Evolutionary conservation across 2,329 filamentous ascomycete genomes (phyloP).

Genomic region (Verticillium zaregamsianum): DNA sequence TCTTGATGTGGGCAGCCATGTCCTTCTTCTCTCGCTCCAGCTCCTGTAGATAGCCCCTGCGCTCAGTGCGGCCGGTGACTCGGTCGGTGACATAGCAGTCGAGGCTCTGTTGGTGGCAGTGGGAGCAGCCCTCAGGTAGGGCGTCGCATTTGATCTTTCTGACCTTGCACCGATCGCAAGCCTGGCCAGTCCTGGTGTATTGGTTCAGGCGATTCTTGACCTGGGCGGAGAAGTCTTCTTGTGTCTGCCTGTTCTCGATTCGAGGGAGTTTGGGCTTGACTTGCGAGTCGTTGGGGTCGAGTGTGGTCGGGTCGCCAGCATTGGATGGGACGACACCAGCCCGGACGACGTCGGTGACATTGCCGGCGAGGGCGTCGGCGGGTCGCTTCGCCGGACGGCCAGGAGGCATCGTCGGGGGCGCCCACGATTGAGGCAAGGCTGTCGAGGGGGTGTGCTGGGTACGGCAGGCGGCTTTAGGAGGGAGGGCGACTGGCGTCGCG

Average conservation of each 20-base stretch:
- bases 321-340: constrained; percentile 13
- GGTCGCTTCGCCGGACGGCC: constrained; percentile 40
- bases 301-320: constrained; percentile 24
- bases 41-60: constrained; percentile 72
- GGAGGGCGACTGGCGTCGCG: background rate
- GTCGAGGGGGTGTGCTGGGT: background rate
- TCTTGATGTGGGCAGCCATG: constrained; percentile 61
- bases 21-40: constrained; percentile 69
- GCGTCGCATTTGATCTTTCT: constrained; percentile 88
- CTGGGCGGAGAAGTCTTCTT: constrained; percentile 49
- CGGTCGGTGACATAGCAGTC: constrained; percentile 84
- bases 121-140: constrained; percentile 74
- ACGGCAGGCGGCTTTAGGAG: background rate
- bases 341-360: constrained; percentile 26
- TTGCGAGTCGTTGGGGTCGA: background rate
- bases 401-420: constrained; percentile 16
- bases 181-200: constrained; percentile 69
- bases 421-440: background rate
- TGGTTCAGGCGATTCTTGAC: constrained; percentile 53
- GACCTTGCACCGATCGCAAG: constrained; percentile 84
- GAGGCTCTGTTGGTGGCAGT: constrained; percentile 71
- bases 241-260: constrained; percentile 34
- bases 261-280: constrained; percentile 44
- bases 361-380: constrained; percentile 31
- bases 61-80: constrained; percentile 76